Conservation (phyloP, 192 early-diverging fungal genomes). For the Martensiomyces pterosporus region DNA sequence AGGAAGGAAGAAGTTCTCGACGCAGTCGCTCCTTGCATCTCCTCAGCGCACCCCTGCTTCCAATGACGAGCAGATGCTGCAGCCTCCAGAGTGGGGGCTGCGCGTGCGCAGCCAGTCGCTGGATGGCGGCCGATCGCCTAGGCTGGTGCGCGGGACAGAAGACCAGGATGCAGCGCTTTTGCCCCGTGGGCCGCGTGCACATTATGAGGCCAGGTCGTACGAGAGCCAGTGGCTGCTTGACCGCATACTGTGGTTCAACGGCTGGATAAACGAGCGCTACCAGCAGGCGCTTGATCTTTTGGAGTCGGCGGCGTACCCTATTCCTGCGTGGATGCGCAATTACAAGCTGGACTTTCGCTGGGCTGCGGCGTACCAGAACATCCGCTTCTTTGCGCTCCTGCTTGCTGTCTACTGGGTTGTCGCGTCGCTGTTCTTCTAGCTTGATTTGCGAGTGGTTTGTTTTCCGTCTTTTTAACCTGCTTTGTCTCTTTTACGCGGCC, state of each 20-base stretch:
- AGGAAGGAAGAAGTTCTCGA: constrained; percentile 39
- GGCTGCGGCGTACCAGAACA: constrained; percentile 34
- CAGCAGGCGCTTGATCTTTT: constrained; percentile 15
- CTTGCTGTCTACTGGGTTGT: constrained; percentile 11
- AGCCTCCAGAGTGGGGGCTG: constrained; percentile 5
- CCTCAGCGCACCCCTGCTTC: constrained; percentile 1
- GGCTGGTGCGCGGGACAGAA: neutral
- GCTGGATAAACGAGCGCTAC: constrained; percentile 21
- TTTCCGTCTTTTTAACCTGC: too few relatives aligned
- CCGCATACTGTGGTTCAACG: constrained; percentile 14
- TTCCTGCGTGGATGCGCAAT: constrained; percentile 14
- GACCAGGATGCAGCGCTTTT: constrained; percentile 13
- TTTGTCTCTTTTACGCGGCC: too few relatives aligned
- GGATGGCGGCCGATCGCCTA: too few relatives aligned
- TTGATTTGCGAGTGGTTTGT: too few relatives aligned
- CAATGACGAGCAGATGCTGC: neutral
- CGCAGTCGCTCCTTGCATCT: constrained; percentile 32
- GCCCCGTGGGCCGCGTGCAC: constrained; percentile 32
- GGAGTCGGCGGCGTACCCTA: constrained; percentile 4
- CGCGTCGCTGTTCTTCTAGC: constrained; percentile 13
- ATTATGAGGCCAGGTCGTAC: constrained; percentile 37
- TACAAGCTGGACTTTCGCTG: constrained; percentile 39
- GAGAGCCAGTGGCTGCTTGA: constrained; percentile 48
- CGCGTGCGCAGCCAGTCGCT: neutral
- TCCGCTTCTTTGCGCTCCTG: constrained; percentile 23